phyloP scores from a whole-genome alignment of 164 flowering plant genomes.

The Saururus chinensis region DNA sequence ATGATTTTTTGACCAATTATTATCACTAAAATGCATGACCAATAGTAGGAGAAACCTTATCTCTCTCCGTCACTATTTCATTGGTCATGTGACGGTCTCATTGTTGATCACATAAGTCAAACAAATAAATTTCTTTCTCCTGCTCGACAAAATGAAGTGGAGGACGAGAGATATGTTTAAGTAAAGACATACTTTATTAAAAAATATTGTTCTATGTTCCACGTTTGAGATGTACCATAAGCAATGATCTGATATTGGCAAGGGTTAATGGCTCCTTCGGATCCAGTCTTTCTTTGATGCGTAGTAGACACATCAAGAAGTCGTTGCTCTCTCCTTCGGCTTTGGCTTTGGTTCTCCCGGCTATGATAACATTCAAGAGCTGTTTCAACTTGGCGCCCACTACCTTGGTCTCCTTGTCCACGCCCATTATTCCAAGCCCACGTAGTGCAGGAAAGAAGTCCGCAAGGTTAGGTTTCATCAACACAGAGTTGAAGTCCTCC shows the following conservation, averaged over 20 bases:
- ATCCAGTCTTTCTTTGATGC: background rate
- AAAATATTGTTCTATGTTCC: no score
- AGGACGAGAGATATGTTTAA: no score
- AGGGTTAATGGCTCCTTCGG: background rate
- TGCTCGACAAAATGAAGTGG: no score
- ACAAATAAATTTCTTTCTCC: no score
- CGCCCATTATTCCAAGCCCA: conserved; percentile 41
- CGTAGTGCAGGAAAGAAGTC: conserved; percentile 34
- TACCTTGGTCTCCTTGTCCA: conserved; percentile 12
- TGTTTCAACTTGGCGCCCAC: conserved; percentile 15
- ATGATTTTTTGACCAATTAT: no score
- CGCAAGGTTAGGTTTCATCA: conserved; percentile 34
- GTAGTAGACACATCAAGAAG: conserved; percentile 29
- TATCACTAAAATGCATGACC: no score
- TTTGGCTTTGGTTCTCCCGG: conserved; percentile 22
- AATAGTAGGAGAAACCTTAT: no score
- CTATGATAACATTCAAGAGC: conserved; percentile 11
- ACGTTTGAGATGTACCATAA: background rate
- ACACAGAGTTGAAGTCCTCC: conserved; percentile 14
- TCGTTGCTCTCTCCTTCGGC: conserved; percentile 17
- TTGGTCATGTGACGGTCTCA: no score
- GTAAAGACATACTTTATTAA: no score
- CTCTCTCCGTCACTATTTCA: no score
- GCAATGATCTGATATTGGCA: background rate
- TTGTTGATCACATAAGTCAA: no score